Conservation (phyloP, 495 filamentous ascomycete species). For the Cercophora newfieldiana region DNA sequence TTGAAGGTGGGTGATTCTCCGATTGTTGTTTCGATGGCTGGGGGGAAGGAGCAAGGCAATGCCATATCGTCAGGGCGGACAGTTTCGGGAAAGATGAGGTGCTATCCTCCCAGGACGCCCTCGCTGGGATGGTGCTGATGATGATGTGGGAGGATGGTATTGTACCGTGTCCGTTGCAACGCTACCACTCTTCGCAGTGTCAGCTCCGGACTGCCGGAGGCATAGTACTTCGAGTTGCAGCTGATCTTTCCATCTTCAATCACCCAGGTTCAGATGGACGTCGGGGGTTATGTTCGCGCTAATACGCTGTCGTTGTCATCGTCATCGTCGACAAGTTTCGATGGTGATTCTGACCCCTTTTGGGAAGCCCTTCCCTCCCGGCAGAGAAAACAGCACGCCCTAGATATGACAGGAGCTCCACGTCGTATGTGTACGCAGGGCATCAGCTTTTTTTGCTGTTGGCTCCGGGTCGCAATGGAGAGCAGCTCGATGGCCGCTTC, state of each 20-base stretch:
- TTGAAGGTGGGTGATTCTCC: not conserved
- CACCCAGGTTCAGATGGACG: too few relatives aligned
- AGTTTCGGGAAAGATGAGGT: too few relatives aligned
- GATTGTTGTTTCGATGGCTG: not conserved
- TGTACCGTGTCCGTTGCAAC: not conserved
- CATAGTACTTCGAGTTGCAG: too few relatives aligned
- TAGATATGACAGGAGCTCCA: too few relatives aligned
- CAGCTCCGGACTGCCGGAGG: too few relatives aligned
- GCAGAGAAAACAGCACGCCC: too few relatives aligned
- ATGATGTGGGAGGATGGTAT: not conserved
- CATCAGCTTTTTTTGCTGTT: too few relatives aligned
- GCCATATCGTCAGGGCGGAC: not conserved
- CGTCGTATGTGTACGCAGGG: too few relatives aligned
- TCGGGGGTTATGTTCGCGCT: too few relatives aligned
- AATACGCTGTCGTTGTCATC: not conserved
- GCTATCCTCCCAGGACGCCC: not conserved
- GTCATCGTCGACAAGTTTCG: not conserved
- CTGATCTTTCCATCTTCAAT: too few relatives aligned
- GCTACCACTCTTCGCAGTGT: not conserved
- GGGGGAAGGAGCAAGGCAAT: not conserved
- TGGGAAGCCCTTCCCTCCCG: not conserved
- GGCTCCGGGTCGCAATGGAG: too few relatives aligned
- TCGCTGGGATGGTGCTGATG: not conserved
- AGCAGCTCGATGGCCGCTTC: too few relatives aligned
- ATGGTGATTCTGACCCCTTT: not conserved